Evolutionary conservation across 2,329 filamentous ascomycete genomes (phyloP).

Genomic region (Penicillium sp.): DNA sequence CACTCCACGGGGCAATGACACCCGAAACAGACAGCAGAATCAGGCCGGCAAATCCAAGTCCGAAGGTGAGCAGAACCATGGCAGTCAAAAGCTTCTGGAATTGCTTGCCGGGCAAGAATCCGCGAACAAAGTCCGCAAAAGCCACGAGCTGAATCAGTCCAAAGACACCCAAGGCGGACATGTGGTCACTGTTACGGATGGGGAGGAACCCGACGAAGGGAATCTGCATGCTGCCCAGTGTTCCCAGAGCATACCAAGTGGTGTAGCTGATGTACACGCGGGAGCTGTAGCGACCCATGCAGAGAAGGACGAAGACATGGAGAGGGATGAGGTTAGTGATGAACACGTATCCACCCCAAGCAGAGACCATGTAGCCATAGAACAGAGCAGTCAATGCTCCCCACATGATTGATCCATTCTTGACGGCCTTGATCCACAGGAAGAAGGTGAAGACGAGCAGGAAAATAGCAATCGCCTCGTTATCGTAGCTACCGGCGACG

Average conservation of each 20-base stretch:
- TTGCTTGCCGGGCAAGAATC: conserved; percentile 87
- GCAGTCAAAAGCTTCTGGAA: conserved; percentile 87
- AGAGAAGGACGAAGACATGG: conserved; percentile 89
- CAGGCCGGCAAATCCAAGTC: conserved; percentile 72
- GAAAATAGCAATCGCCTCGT: conserved; percentile 99
- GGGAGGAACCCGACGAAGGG: conserved; percentile 97
- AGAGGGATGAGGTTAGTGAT: conserved; percentile 96
- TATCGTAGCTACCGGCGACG: conserved; percentile 97
- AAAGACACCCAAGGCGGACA: conserved; percentile 94
- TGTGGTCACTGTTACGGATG: conserved; percentile 96
- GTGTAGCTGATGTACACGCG: conserved; percentile 95
- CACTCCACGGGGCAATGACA: conserved; percentile 95
- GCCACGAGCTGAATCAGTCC: conserved; percentile 91
- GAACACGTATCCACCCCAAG: conserved; percentile 99
- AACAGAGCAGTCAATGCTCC: conserved; percentile 90
- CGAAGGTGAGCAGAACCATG: conserved; percentile 73
- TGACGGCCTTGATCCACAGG: conserved; percentile 98
- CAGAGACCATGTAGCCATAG: conserved; percentile 99
- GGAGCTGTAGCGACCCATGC: conserved; percentile 95
- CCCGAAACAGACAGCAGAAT: conserved; percentile 80
- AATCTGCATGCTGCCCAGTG: conserved; percentile 97
- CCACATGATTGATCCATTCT: conserved; percentile 96
- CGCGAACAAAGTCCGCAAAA: conserved; percentile 86
- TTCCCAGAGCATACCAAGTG: conserved; percentile 96
- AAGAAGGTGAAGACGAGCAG: conserved; percentile 97